Evolutionary conservation across 2,329 filamentous ascomycete species (phyloP), one percentile per base, ranked within the genome.

Genomic region (Coniella lustricola): DNA sequence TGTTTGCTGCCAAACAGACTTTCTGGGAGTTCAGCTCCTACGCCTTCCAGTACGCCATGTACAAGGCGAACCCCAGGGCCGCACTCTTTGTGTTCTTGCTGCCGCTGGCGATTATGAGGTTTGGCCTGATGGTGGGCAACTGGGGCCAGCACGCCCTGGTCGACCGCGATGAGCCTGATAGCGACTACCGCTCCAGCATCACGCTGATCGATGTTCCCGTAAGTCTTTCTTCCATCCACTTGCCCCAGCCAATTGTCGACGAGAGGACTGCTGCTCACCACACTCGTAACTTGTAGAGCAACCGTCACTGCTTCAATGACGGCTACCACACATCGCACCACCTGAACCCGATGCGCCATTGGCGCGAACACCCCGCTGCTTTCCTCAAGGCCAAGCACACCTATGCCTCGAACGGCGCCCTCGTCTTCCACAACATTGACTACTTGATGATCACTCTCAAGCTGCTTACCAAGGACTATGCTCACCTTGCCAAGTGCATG

Each of bases 121-220:
- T 87, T 16, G 86, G 81, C 0, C 64, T 91, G 54, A 91, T 90
- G 87, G 74, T 87, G 7, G 87, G 87, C 1, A 91, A 91, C 61
- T 91, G 85, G 85, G 87, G 85, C 3, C 87, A 91, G 62, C 87
- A 91, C 62, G 86, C 86, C 1, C 82, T 91, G 54, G 85, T 91
- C 7, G 86, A 91, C 57, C 77, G 82, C 17, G 69, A 79, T 12
- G 82, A 88, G 56, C 87, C 87, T 0, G 78, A 87, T 58, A 90
- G 85, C 0, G 86, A 91, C 60, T 90, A 82, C 58, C 74, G 85
- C 32, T 88, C 84, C 0, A 90, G 85, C 62, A 86, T 90, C 55
- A 90, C 87, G 0, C 62, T 91, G 20, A 82, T 91, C 47, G 87
- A 91, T 59, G 85, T 90, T 7, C 74, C 83, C 7, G 85, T 89